phyloP scores from a whole-genome alignment of 1,139 yeast genomes.

The Scheffersomyces cryptocercus region DNA sequence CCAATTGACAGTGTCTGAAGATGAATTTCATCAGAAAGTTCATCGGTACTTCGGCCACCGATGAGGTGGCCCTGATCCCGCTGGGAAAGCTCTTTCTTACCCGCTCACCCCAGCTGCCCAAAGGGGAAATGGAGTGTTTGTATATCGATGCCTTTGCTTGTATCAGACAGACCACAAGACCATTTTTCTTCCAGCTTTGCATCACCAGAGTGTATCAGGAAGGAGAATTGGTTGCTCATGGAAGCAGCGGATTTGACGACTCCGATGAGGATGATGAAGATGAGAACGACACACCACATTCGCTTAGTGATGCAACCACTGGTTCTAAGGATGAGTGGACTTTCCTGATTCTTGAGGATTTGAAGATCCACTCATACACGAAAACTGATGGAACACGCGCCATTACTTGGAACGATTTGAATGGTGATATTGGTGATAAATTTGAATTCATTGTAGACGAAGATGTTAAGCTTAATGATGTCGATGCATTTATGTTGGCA shows the following conservation, averaged over 20 bases:
- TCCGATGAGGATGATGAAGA: conserved; percentile 59
- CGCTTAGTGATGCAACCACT: conserved; percentile 27
- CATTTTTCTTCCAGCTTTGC: conserved; percentile 69
- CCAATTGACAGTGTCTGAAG: neutral
- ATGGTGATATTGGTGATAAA: conserved; percentile 84
- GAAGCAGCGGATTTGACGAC: conserved; percentile 39
- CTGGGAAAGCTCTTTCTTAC: conserved; percentile 77
- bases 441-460: conserved; percentile 76
- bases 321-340: conserved; percentile 60
- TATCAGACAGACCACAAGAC: conserved; percentile 67
- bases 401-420: conserved; percentile 78
- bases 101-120: conserved; percentile 77
- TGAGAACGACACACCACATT: conserved; percentile 35
- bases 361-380: conserved; percentile 47
- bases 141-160: conserved; percentile 73
- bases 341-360: conserved; percentile 65
- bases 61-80: conserved; percentile 72
- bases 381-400: conserved; percentile 39
- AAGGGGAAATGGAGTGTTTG: conserved; percentile 83
- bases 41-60: conserved; percentile 60
- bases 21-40: conserved; percentile 83
- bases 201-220: conserved; percentile 70
- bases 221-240: conserved; percentile 53
- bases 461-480: conserved; percentile 54
- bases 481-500: conserved; percentile 64